Conservation (phyloP, 257 asterid genomes). For the Nicotiana obtusifolia region DNA sequence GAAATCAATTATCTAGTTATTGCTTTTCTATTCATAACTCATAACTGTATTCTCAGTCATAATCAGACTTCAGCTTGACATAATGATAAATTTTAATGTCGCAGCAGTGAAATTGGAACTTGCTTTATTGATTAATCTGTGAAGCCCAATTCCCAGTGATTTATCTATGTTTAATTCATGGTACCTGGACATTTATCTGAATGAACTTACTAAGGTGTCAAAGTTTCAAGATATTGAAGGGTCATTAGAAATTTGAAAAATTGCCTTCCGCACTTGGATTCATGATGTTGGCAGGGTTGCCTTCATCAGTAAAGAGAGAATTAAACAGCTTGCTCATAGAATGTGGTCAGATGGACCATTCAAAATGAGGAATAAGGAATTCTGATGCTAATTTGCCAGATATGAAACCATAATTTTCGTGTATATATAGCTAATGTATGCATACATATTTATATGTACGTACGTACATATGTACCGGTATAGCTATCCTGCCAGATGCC, state of each 20-base stretch:
- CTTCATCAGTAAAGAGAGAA: not conserved
- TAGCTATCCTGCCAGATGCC: no score
- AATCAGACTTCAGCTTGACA: not conserved
- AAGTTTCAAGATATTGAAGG: not conserved
- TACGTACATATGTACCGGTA: no score
- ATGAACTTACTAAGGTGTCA: not conserved
- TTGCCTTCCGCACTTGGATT: not conserved
- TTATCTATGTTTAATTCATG: not conserved
- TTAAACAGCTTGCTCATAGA: not conserved
- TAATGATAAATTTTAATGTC: not conserved
- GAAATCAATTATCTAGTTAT: not conserved
- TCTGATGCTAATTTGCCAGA: not conserved
- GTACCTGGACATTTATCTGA: not conserved
- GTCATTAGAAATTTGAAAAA: not conserved
- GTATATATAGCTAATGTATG: no score
- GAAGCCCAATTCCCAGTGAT: not conserved
- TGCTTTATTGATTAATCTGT: not conserved
- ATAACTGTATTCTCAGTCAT: not conserved
- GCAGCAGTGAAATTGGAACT: not conserved
- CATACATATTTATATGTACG: no score
- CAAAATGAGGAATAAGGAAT: not conserved
- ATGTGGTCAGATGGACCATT: not conserved
- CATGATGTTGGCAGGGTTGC: not conserved
- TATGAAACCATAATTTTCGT: no score
- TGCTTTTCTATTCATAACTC: not conserved